Conservation (phyloP, 345 rosid genomes). For the Brassica nigra region DNA sequence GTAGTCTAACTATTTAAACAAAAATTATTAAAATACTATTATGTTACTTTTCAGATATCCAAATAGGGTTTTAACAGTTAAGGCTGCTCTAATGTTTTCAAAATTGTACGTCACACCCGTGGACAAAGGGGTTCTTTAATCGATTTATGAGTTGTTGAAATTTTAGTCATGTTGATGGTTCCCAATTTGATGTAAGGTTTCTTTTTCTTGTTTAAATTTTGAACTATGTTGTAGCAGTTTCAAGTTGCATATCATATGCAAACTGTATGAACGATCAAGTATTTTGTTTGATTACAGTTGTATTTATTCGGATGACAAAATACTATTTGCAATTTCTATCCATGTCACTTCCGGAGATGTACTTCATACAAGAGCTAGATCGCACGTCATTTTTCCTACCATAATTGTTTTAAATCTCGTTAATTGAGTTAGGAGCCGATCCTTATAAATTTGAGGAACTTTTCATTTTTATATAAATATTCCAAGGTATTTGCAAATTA, state of each 20-base stretch:
- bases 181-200: not conserved
- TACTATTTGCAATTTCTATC: not conserved
- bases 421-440: not conserved
- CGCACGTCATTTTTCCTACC: not conserved
- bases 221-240: not conserved
- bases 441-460: not conserved
- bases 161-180: not conserved
- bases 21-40: no score
- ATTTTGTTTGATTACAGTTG: not conserved
- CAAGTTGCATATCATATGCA: slow-evolving; percentile 1
- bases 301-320: not conserved
- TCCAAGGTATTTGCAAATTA: not conserved
- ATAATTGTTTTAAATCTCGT: not conserved
- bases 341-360: not conserved
- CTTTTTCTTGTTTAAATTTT: not conserved
- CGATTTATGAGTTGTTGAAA: not conserved
- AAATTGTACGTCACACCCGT: not conserved
- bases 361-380: not conserved
- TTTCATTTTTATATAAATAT: not conserved
- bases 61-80: no score
- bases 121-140: not conserved
- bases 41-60: no score
- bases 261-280: not conserved
- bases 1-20: no score
- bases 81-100: not conserved